Evolutionary conservation across 176 grass and related monocot species (phyloP), one percentile per base, ranked within the genome.

Genomic region (Musa acuminata): DNA sequence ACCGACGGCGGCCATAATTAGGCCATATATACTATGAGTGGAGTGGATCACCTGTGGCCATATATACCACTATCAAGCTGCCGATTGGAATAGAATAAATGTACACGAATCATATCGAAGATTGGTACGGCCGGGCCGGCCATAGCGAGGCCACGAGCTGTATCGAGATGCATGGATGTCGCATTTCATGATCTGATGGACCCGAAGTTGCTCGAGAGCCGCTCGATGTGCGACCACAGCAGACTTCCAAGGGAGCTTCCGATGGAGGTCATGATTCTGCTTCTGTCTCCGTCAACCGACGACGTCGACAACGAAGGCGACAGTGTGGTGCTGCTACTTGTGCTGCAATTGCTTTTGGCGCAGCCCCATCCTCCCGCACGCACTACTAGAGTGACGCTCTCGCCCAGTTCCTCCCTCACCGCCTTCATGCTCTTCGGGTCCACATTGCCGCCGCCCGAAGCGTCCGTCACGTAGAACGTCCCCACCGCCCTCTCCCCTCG

Each of bases 381-480:
- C 26, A 88, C 67, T 25, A 83, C 67, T 71, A 92, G 80, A 70
- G 81, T 82, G 23, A 58, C 66, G 71, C 80, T 71, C 78, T 78
- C 78, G 50, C 59, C 29, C 9, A 88, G 72, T 71, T 76, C 79
- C 2, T 50, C 49, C 65, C 72, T 75, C 74, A 88, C 83, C 10
- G 75, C 83, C 71, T 72, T 71, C 83, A 92, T 22, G 2, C 78
- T 76, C 75, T 85, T 83, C 0, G 80, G 29, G 13, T 68, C 78
- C 67, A 88, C 89, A 70, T 83, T 83, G 16, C 83, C 80, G 9
- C 89, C 19, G 17, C 8, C 82, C 1, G 60, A 64, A 0, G 85
- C 55, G 85, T 91, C 77, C 4, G 72, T 83, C 82, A 91, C 82
- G 69, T 80, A 77, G 59, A 83, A 91, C 14, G 62, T 75, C 14